Base-by-base conservation (phyloP, 2,329 filamentous ascomycete species). In the Huntiella omanensis region DNA sequence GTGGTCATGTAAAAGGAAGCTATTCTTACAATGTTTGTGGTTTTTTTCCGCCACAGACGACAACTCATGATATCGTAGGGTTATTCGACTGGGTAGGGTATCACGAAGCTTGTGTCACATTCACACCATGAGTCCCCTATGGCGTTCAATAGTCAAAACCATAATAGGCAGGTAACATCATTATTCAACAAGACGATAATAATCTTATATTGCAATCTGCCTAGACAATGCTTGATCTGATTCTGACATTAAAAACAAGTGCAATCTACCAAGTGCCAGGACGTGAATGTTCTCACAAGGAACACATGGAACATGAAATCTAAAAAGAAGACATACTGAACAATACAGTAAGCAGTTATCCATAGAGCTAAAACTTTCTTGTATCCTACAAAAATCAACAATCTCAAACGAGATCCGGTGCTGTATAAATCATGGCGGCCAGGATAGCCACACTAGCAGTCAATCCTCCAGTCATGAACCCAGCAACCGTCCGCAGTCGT, bases 351-450 rank as follows among this genome's bases (percentile, higher is more conserved):
- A 13, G 38, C 11, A 17, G 28, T 37, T 13, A 12, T 28, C 5
- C 10, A 13, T 8, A 28, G 28, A 15, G n/a, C 11, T 19, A 4
- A 34, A 43, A 32, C n/a, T n/a, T n/a, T 28, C 10, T 17, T 32
- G n/a, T 4, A 32, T 6, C 32, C 22, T 3, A 10, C 28, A 16
- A n/a, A 28, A 3, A 15, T 28, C 28, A 11, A 43, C 44, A 58
- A 15, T 45, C 49, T 36, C 22, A 28, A 28, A 28, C 22, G 22
- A 63, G 58, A 3, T 56, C 55, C 0, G 62, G 62, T 1, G 62
- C 62, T 6, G 61, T 63, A 50, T 60, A 62, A 37, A 64, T 59
- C 10, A 64, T 53, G 1, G 60, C 59, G 1, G 58, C 57, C 8
- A 64, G 50, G 2, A 64, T 55, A 44, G 60, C 58, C 1, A 59